Evolutionary conservation across 352 stramenopile genomes (phyloP), one percentile per base, ranked within the genome.

Genomic region (Pythium volutum): DNA sequence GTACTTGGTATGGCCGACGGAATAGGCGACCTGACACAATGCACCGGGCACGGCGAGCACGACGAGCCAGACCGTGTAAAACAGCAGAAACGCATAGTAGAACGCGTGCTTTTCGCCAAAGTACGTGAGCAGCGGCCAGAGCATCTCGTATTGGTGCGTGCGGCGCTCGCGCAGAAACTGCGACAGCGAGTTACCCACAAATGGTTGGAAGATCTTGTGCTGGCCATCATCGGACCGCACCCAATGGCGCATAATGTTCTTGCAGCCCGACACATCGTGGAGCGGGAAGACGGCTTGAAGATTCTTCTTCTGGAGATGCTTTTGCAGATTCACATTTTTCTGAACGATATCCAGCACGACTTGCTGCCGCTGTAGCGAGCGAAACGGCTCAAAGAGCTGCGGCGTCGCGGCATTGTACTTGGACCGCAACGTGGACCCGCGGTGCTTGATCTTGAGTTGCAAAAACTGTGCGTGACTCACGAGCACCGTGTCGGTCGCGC

Each of bases 71-170:
- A 79, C 72, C 1, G 76, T 84, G 74, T 90, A 91, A 59, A 91
- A 93, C 10, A 73, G 64, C 47, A 87, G 65, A 27, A 89, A 93
- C 18, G 79, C 81, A 55, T 86, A 90, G 59, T 91, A 90, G 58
- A 91, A 88, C 16, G 84, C 76, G 57, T 88, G 78, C 48, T 93
- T 93, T 59, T 91, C 81, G 25, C 84, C 84, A 49, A 93, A 91
- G 52, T 93, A 93, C 50, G 77, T 90, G 6, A 89, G 70, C 25
- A 93, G 38, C 15, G 84, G 79, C 84, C 84, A 93, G 20, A 93
- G 51, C 74, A 90, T 87, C 47, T 91, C 81, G 66, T 93, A 93
- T 53, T 78, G 75, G 48, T 89, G 79, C 6, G 63, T 69, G 41
- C 80, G 83, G 16, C 71, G 55, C 49, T 93, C 84, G 15, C 77